Evolutionary conservation across 2,329 filamentous ascomycete genomes (phyloP).

Genomic region (Beauveria brongniartii): DNA sequence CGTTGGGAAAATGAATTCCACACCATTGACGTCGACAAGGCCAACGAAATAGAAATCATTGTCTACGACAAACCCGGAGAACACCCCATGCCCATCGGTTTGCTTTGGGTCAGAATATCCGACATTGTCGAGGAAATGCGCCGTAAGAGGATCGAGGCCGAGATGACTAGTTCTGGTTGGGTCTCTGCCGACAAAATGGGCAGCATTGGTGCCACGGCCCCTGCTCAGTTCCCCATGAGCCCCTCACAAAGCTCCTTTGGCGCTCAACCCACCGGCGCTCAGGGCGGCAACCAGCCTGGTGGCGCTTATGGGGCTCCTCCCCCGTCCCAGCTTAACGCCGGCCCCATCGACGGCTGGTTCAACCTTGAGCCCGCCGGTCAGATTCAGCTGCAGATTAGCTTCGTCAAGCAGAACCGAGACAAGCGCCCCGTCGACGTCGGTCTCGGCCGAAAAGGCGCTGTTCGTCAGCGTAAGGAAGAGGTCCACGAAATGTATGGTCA

Average conservation of each 20-base stretch:
- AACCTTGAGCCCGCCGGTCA: conserved; percentile 89
- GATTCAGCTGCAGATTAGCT: conserved; percentile 85
- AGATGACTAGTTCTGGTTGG: conserved; percentile 92
- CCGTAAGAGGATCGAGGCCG: conserved; percentile 91
- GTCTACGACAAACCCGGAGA: conserved; percentile 95
- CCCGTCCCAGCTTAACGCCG: conserved; percentile 45
- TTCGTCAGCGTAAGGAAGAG: conserved; percentile 96
- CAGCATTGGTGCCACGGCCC: conserved; percentile 37
- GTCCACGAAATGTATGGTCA: conserved; percentile 98
- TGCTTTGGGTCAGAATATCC: conserved; percentile 94
- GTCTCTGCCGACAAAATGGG: conserved; percentile 95
- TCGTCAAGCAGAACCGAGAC: conserved; percentile 83
- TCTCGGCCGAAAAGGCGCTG: conserved; percentile 87
- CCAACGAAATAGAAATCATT: conserved; percentile 95
- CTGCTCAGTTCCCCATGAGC: conserved; percentile 52
- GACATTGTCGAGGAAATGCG: conserved; percentile 97
- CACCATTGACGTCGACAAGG: conserved; percentile 91
- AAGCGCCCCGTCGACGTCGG: conserved; percentile 78
- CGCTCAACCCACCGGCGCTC: conserved; percentile 22
- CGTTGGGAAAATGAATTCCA: conserved; percentile 88
- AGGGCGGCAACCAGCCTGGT: conserved; percentile 16
- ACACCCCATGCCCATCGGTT: conserved; percentile 82
- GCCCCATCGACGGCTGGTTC: conserved; percentile 88
- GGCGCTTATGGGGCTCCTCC: conserved; percentile 28
- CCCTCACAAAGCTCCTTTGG: conserved; percentile 36